These are phyloP conservation scores for Colletotrichum musae DNA, from an alignment of 2,329 filamentous ascomycete genomes.

Conservation along the genomic window DNA sequence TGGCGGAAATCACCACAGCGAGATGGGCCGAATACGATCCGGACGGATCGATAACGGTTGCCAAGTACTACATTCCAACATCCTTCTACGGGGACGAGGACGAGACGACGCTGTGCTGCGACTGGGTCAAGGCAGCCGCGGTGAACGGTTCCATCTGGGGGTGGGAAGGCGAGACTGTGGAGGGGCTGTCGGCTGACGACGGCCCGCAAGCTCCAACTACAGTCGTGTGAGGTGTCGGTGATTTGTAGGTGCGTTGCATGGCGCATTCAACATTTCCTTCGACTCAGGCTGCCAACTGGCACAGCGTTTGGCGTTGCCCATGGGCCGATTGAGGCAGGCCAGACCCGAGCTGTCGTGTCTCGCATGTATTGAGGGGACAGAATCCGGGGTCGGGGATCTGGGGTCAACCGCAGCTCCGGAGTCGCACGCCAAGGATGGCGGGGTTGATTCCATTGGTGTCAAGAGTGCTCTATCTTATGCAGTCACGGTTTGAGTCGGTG, in stretches of 20 bases:
- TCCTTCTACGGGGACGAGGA: conserved; percentile 57
- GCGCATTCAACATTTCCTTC: too few relatives aligned
- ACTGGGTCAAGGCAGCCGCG: conserved; percentile 57
- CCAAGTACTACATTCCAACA: conserved; percentile 55
- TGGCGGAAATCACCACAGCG: conserved; percentile 45
- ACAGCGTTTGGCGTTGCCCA: neutral
- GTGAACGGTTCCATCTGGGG: conserved; percentile 58
- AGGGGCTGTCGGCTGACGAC: neutral
- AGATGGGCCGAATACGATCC: conserved; percentile 55
- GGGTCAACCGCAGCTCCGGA: neutral
- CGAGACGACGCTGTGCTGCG: conserved; percentile 53
- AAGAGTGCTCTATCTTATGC: neutral
- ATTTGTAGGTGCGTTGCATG: too few relatives aligned
- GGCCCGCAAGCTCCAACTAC: neutral
- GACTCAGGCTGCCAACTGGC: too few relatives aligned
- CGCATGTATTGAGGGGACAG: conserved; percentile 1
- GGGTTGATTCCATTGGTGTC: too few relatives aligned
- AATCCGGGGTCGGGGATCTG: neutral
- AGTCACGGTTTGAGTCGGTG: neutral
- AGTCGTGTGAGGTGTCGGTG: too few relatives aligned
- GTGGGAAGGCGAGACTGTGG: conserved; percentile 46
- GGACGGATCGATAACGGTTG: conserved; percentile 54
- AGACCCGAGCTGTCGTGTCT: neutral
- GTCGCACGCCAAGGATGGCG: neutral
- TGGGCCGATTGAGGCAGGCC: neutral